Base-by-base conservation (phyloP, 108 stramenopile genomes). In the Fragilaria crotonensis region DNA sequence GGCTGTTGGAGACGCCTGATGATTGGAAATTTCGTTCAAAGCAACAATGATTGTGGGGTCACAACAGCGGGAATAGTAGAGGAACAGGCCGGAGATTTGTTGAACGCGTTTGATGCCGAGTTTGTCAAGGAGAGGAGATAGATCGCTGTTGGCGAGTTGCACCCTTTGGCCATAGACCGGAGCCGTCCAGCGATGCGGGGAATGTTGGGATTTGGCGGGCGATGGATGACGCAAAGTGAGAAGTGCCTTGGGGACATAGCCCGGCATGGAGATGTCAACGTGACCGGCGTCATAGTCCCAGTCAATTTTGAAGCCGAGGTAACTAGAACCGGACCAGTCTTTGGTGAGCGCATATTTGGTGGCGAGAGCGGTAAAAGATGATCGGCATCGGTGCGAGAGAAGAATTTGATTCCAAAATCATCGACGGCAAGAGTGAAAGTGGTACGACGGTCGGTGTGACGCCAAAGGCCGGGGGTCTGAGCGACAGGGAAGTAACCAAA, bases 381-480 rank as follows among this genome's bases (percentile, higher is more conserved):
- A n/a, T n/a, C n/a, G n/a, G n/a, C n/a, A n/a, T n/a, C n/a, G n/a
- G n/a, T n/a, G n/a, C n/a, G n/a, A n/a, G n/a, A n/a, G n/a, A n/a
- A n/a, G n/a, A n/a, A 71, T 48, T 54, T 61, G 1, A 72, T 33
- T 5, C 71, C 71, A 33, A 72, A 72, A 41, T 72, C 66, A 33
- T 67, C 71, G 28, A 72, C 66, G 25, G 62, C 65, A 0, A 72
- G 51, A 19, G 45, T n/a, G n/a, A n/a, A n/a, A n/a, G n/a, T n/a
- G n/a, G n/a, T n/a, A n/a, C n/a, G n/a, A n/a, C n/a, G n/a, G n/a
- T n/a, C n/a, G n/a, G n/a, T n/a, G n/a, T n/a, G n/a, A n/a, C n/a
- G n/a, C n/a, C n/a, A n/a, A n/a, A 31, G 66, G 64, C 0, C 50
- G 64, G 60, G 20, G 51, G 46, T 7, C 44, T 50, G 18, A 23